phyloP scores from a whole-genome alignment of 2,329 filamentous ascomycete species.

The Knoxdaviesia proteae region DNA sequence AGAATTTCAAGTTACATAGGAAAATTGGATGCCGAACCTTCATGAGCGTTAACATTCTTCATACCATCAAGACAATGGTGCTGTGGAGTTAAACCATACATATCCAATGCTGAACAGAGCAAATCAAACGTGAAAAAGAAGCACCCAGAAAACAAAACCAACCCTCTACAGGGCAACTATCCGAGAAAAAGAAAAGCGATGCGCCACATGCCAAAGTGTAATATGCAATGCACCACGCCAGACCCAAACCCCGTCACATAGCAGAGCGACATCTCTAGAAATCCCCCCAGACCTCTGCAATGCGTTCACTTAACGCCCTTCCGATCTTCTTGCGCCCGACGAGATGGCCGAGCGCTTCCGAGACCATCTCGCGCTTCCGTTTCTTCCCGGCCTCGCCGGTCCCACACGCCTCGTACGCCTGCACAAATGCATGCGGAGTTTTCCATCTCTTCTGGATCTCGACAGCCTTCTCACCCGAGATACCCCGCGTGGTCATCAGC shows the following conservation, averaged over 20 bases:
- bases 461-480: slow-evolving; percentile 59
- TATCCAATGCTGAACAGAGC: too few relatives aligned
- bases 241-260: background rate
- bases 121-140: too few relatives aligned
- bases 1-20: too few relatives aligned
- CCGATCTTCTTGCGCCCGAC: slow-evolving; percentile 49
- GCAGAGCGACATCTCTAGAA: background rate
- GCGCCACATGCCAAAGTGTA: background rate
- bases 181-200: background rate
- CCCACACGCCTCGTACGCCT: slow-evolving; percentile 41
- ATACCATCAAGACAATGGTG: too few relatives aligned
- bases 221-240: background rate
- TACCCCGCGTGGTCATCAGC: slow-evolving; percentile 60
- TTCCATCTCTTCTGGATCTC: slow-evolving; percentile 64
- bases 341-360: slow-evolving; percentile 30
- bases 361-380: slow-evolving; percentile 39
- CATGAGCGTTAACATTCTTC: too few relatives aligned
- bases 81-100: too few relatives aligned
- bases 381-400: slow-evolving; percentile 27
- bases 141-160: background rate
- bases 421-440: slow-evolving; percentile 51
- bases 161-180: background rate
- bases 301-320: slow-evolving; percentile 42
- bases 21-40: too few relatives aligned
- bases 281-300: slow-evolving; percentile 51